Conservation (phyloP, 2,329 filamentous ascomycete species). For the Cordyceps sp. region DNA sequence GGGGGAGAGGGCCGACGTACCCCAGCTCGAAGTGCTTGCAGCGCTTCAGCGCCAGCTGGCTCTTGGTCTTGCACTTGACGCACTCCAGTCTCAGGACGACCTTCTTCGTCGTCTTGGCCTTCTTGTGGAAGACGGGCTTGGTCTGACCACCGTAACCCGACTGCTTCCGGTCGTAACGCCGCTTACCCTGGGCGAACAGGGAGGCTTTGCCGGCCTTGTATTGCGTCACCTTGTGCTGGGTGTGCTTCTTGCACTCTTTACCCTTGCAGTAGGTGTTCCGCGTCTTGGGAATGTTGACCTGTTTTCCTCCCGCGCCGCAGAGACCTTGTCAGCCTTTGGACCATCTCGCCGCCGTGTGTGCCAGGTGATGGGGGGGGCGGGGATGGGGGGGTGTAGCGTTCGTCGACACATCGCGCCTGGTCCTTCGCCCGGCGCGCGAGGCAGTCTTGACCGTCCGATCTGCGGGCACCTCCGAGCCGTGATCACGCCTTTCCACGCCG, state of each 20-base stretch:
- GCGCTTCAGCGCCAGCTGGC: slow-evolving; percentile 94
- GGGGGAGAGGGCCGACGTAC: slow-evolving; percentile 39
- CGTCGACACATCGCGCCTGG: too few species aligned
- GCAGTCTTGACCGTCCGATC: too few species aligned
- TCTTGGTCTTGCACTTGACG: slow-evolving; percentile 95
- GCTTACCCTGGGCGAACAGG: slow-evolving; percentile 96
- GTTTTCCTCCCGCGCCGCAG: slow-evolving; percentile 6
- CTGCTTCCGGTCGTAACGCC: slow-evolving; percentile 98
- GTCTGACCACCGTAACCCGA: slow-evolving; percentile 99
- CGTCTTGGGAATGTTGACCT: slow-evolving; percentile 99
- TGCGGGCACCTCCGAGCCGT: too few species aligned
- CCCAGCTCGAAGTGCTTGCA: slow-evolving; percentile 99
- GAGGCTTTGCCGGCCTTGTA: slow-evolving; percentile 97
- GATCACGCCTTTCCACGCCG: too few species aligned
- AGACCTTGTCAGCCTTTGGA: slow-evolving; percentile 15
- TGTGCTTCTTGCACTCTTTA: slow-evolving; percentile 86
- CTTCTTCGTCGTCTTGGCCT: slow-evolving; percentile 99
- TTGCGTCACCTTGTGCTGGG: slow-evolving; percentile 84
- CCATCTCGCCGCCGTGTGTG: background rate
- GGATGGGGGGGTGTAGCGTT: too few species aligned
- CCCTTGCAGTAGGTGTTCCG: slow-evolving; percentile 96
- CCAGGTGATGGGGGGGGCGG: background rate
- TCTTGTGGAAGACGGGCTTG: slow-evolving; percentile 99
- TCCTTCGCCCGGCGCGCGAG: too few species aligned
- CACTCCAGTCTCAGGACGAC: slow-evolving; percentile 97